Evolutionary conservation across 352 stramenopile species (phyloP).

Genomic region (Thraustotheca clavata): DNA sequence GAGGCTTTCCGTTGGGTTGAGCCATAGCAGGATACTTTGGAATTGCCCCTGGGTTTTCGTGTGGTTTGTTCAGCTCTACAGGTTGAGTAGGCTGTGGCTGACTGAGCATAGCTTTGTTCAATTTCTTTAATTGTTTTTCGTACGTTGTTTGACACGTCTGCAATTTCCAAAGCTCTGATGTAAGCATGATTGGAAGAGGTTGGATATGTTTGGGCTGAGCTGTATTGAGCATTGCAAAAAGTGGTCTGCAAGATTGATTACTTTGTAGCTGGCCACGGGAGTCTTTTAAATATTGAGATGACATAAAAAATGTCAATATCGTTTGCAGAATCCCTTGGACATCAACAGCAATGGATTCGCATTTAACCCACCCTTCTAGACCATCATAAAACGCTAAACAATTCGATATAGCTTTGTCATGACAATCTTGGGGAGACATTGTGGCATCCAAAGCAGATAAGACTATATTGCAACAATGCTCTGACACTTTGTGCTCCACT

Average conservation of each 20-base stretch:
- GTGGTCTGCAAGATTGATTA: background rate
- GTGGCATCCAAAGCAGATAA: conserved; percentile 5
- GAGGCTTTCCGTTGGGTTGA: background rate
- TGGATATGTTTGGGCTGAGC: conserved; percentile 2
- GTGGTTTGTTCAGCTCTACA: background rate
- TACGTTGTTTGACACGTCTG: conserved; percentile 9
- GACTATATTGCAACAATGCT: background rate
- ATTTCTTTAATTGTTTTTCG: conserved; percentile 13
- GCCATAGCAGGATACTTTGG: conserved; percentile 2
- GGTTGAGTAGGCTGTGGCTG: conserved; percentile 4
- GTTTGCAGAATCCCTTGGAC: background rate
- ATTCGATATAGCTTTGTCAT: background rate
- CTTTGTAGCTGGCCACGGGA: background rate
- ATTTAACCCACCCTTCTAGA: background rate
- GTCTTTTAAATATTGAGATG: conserved; percentile 6
- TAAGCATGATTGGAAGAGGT: conserved; percentile 13
- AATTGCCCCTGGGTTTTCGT: conserved; percentile 1
- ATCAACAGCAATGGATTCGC: background rate
- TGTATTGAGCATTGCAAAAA: conserved; percentile 20
- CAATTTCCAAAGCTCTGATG: conserved; percentile 18
- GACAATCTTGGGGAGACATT: background rate
- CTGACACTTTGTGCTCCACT: conserved; percentile 11
- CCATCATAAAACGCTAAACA: background rate
- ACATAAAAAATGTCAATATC: conserved; percentile 16
- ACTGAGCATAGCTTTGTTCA: background rate